Base-by-base conservation (phyloP, 352 stramenopile species). In the Phytophthora pseudosyringae region DNA sequence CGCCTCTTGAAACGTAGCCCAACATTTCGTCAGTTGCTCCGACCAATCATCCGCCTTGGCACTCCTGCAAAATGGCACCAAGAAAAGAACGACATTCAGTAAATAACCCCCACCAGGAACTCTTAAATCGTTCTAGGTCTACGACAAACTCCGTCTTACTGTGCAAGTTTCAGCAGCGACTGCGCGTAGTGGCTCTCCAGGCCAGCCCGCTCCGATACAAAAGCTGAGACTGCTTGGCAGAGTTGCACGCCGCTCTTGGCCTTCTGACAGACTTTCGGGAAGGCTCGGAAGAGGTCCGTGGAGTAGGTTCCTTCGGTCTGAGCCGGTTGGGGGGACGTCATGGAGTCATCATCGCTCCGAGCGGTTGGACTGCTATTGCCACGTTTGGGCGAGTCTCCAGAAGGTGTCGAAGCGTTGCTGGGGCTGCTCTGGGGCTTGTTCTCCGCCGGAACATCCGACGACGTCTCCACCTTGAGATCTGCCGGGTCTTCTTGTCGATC, bases 171-270 rank as follows among this genome's bases (percentile, higher is more conserved):
- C 11, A 75, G 67, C 39, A 93, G 55, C 13, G 79, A 64, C 46
- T 85, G 83, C 9, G 81, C 76, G 56, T 95, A 95, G 38, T 67
- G 56, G 31, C 69, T 75, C 64, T 95, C 86, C 38, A 87, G 67
- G 4, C 61, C 61, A 7, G 84, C 74, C 32, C 81, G 80, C 40
- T 93, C 86, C 2, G 78, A 72, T 1, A 93, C 69, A 46, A 93
- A 88, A 13, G 52, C 63, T 11, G 83, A 76, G 31, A 95, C 70
- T 45, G 80, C 83, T 29, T 93, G 84, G 61, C 84, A 95, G 18
- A 85, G 77, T 67, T 92, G 84, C 5, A 88, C 83, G 50, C 86
- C 84, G 69, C 71, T 84, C 63, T 89, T 93, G 46, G 82, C 84
- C 55, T 91, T 91, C 57, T 87, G 74, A 47, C 81, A 90, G 45